Base-by-base conservation (phyloP, 139 green algal species). In the Axilococcus clingmanii region DNA sequence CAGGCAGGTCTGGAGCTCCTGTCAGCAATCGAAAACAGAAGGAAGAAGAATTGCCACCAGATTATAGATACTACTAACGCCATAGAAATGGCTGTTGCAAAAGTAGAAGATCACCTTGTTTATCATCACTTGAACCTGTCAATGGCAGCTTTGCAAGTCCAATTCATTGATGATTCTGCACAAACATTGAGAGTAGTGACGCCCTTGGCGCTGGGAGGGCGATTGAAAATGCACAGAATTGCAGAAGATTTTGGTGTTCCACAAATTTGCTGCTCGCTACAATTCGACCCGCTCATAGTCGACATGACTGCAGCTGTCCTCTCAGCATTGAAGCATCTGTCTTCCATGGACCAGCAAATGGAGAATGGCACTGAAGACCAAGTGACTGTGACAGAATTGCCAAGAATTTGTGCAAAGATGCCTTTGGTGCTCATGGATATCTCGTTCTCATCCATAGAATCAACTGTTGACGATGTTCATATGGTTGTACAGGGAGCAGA, bases 61-160 rank as follows among this genome's bases (percentile, higher is more conserved):
- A 12, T 30, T 9, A 17, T 35, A 12, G 12, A 30, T 30, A 12
- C 9, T 17, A 12, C 9, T 17, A 30, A 11, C 11, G 25, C 15
- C 28, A 33, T 52, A 7, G 47, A 37, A 2, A 45, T 29, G 1
- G 59, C 59, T 16, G 50, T 53, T 16, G 30, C 22, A 1, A 37
- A 36, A 14, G 58, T 66, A 15, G 40, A 68, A 49, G 41, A 45
- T 31, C 51, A 46, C 28, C 31, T 68, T 3, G 40, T 55, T 8
- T 68, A 68, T 25, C 30, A 59, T 2, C 50, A 55, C 23, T 45
- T 48, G 17, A 15, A 57, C 6, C 17, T 57, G 11, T 7, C 9
- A 16, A 7, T 57, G 24, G 24, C 17, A 27, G 1, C 19, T 12
- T n/a, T 57, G 7, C n/a, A 54, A 36, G n/a, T 54, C 1, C 7